Evolutionary conservation across 2,329 filamentous ascomycete species (phyloP).

Genomic region (Ceratocystis huliohia): DNA sequence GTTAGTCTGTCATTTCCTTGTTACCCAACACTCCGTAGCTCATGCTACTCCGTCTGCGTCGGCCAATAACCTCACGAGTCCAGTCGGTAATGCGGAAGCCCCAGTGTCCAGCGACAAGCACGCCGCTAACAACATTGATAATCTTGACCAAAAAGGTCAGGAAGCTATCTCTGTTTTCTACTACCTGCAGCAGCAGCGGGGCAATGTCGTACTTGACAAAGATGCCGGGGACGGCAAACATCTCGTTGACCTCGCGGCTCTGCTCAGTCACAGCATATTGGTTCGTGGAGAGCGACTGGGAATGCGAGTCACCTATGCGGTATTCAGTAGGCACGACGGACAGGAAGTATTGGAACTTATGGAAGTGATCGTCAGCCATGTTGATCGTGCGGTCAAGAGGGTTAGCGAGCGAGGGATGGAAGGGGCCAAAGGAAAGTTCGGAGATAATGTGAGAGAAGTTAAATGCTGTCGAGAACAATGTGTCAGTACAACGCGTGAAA

Average conservation of each 20-base stretch:
- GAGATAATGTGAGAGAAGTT: conserved; percentile 97
- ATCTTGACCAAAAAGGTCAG: conserved; percentile 65
- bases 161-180: conserved; percentile 65
- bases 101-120: conserved; percentile 90
- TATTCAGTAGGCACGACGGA: conserved; percentile 92
- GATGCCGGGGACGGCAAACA: conserved; percentile 60
- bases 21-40: conserved; percentile 40
- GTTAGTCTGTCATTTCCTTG: conserved; percentile 28
- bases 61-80: conserved; percentile 44
- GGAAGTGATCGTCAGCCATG: conserved; percentile 61
- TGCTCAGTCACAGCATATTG: conserved; percentile 96
- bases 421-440: conserved; percentile 93
- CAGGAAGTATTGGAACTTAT: conserved; percentile 97
- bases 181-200: conserved; percentile 76
- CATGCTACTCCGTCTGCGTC: conserved; percentile 32
- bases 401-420: conserved; percentile 86
- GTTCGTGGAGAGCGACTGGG: conserved; percentile 57
- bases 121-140: conserved; percentile 81
- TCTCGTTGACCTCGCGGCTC: conserved; percentile 56
- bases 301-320: conserved; percentile 42
- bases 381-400: conserved; percentile 87
- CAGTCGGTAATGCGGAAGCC: conserved; percentile 75
- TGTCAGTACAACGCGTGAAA: conserved; percentile 19
- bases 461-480: conserved; percentile 46
- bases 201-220: conserved; percentile 99